These are phyloP conservation scores for Neoascochyta sp. DNA, from an alignment of 2,329 filamentous ascomycete species.

Conservation along the genomic window DNA sequence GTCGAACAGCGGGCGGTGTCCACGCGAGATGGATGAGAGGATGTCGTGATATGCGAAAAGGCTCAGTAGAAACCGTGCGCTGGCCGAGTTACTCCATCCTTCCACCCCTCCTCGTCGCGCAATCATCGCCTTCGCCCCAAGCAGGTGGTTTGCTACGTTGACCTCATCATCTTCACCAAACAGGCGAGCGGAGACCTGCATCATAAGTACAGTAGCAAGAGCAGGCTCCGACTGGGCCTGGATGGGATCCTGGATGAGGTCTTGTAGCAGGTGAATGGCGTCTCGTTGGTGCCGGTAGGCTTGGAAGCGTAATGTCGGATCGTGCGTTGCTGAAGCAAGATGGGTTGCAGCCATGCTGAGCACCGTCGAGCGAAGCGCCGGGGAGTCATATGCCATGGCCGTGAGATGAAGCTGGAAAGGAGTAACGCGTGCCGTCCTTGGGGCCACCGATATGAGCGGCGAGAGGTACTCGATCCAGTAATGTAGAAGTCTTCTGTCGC, in stretches of 20 bases:
- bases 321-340: conserved; percentile 18
- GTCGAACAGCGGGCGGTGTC: conserved; percentile 21
- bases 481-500: conserved; percentile 23
- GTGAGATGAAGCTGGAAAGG: conserved; percentile 29
- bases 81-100: conserved; percentile 14
- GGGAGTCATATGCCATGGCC: conserved; percentile 22
- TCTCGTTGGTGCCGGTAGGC: conserved; percentile 27
- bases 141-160: conserved; percentile 27
- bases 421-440: conserved; percentile 13
- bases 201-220: conserved; percentile 33
- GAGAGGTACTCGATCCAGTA: conserved; percentile 29
- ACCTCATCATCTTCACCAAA: conserved; percentile 26
- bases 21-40: conserved; percentile 27
- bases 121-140: conserved; percentile 33
- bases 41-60: conserved; percentile 35
- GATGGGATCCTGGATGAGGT: conserved; percentile 20
- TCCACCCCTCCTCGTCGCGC: conserved; percentile 8
- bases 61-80: conserved; percentile 24
- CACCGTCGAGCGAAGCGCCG: conserved; percentile 29
- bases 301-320: conserved; percentile 18
- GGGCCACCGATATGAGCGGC: conserved; percentile 22
- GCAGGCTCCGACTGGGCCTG: conserved; percentile 18
- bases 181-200: conserved; percentile 30
- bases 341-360: conserved; percentile 33
- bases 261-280: conserved; percentile 25